Percentiles rank a stretch among this genome's conserved stretches.
Conservation (phyloP, 73 alveolate genomes). For the Strombidium stylifer region DNA sequence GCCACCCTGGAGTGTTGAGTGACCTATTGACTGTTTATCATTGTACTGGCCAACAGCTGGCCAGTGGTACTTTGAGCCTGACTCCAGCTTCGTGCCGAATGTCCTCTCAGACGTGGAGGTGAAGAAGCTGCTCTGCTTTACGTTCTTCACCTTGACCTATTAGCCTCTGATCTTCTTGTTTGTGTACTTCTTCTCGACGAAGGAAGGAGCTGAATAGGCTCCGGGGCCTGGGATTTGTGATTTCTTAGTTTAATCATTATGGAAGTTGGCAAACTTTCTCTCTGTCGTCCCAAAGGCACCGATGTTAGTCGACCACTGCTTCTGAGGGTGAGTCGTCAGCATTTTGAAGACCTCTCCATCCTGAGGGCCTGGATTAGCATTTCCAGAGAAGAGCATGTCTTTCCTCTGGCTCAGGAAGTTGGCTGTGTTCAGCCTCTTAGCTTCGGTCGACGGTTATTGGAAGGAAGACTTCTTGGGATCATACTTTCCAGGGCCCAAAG, state of each 20-base stretch:
- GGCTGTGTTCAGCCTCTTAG: conserved; percentile 31
- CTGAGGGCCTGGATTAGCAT: conserved; percentile 30
- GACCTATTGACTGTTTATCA: background rate
- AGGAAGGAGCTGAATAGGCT: background rate
- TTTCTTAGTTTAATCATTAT: background rate
- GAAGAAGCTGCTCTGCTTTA: conserved; percentile 4
- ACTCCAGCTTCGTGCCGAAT: background rate
- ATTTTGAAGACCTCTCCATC: background rate
- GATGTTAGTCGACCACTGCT: conserved; percentile 21
- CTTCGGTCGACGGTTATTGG: too few species aligned
- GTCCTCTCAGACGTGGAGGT: conserved; percentile 16
- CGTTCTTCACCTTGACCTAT: background rate
- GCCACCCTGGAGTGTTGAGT: conserved; percentile 41
- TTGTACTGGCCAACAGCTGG: conserved; percentile 20
- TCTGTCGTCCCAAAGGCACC: conserved; percentile 50
- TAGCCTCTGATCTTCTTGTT: conserved; percentile 31
- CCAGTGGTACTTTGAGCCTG: background rate
- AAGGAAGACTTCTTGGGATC: background rate
- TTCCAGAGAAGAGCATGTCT: conserved; percentile 26
- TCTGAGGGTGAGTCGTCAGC: conserved; percentile 4
- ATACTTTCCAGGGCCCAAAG: background rate
- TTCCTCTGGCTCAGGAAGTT: conserved; percentile 20
- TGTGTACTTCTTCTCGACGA: conserved; percentile 7
- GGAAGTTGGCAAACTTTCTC: background rate
- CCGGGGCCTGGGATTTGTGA: conserved; percentile 26